Percentiles rank a stretch among this genome's conserved stretches.
Conservation (phyloP, 352 stramenopile species). For the Blastocystis sp. region DNA sequence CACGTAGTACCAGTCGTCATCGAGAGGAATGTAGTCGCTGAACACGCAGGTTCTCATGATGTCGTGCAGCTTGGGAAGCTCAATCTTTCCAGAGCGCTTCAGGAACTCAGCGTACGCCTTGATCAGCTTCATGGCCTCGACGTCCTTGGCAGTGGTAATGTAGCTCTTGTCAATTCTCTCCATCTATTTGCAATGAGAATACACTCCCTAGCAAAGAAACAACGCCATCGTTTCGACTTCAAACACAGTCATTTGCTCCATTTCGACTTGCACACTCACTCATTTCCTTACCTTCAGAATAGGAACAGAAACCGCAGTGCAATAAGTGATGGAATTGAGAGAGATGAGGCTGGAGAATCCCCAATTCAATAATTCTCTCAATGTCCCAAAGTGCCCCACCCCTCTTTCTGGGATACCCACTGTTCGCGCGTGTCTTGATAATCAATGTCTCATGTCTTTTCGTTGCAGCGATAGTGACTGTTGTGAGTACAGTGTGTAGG, state of each 20-base stretch:
- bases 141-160: conserved; percentile 41
- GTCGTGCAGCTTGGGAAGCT: conserved; percentile 53
- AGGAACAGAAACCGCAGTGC: neutral
- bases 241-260: neutral
- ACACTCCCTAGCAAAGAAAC: neutral
- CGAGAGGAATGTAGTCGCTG: conserved; percentile 54
- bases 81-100: conserved; percentile 47
- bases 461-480: too few relatives aligned
- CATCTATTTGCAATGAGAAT: neutral
- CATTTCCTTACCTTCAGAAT: neutral
- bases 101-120: conserved; percentile 52
- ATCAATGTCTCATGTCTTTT: too few relatives aligned
- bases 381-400: too few relatives aligned
- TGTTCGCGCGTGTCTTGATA: too few relatives aligned
- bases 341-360: too few relatives aligned
- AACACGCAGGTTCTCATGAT: conserved; percentile 55
- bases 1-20: conserved; percentile 52
- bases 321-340: neutral
- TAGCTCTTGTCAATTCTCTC: conserved; percentile 55
- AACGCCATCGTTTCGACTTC: neutral
- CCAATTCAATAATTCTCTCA: too few relatives aligned
- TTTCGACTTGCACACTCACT: neutral
- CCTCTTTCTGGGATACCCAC: too few relatives aligned
- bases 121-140: conserved; percentile 47
- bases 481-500: too few relatives aligned